Conservation (phyloP, 2,329 filamentous ascomycete species). For the Cadophora malorum region DNA sequence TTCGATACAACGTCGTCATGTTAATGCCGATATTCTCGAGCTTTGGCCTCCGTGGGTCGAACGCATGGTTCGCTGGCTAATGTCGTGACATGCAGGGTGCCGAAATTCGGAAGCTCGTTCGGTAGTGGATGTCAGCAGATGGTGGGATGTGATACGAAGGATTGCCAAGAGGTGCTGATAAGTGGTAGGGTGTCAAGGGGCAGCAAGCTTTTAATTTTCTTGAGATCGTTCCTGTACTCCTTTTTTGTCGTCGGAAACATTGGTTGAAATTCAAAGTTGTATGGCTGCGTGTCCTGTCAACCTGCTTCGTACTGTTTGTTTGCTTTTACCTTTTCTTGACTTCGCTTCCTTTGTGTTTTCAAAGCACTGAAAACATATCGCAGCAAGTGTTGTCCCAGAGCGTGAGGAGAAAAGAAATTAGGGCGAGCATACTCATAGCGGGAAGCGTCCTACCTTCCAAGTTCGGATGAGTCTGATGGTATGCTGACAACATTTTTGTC, state of each 20-base stretch:
- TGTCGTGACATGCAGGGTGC: not conserved
- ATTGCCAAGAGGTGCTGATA: slow-evolving; percentile 15
- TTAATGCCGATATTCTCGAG: not conserved
- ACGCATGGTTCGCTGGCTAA: not conserved
- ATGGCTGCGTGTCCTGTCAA: not conserved
- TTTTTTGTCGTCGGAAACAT: too few relatives aligned
- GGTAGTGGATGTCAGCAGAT: slow-evolving; percentile 2
- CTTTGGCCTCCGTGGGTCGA: not conserved
- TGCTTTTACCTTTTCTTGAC: not conserved
- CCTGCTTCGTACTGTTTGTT: too few relatives aligned
- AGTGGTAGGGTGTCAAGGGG: too few relatives aligned
- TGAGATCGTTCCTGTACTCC: too few relatives aligned
- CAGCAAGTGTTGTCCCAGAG: not conserved
- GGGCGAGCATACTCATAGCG: not conserved
- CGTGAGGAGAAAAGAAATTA: not conserved
- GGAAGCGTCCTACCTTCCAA: not conserved
- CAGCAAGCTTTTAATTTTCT: too few relatives aligned
- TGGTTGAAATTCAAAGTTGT: not conserved
- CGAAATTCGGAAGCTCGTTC: not conserved
- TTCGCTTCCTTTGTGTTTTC: not conserved
- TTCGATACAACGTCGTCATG: not conserved
- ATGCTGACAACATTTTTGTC: not conserved
- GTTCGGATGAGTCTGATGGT: slow-evolving; percentile 1
- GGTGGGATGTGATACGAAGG: slow-evolving; percentile 3
- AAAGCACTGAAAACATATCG: not conserved